Base-by-base conservation (phyloP, 495 filamentous ascomycete genomes). In the Daldinia decipiens region DNA sequence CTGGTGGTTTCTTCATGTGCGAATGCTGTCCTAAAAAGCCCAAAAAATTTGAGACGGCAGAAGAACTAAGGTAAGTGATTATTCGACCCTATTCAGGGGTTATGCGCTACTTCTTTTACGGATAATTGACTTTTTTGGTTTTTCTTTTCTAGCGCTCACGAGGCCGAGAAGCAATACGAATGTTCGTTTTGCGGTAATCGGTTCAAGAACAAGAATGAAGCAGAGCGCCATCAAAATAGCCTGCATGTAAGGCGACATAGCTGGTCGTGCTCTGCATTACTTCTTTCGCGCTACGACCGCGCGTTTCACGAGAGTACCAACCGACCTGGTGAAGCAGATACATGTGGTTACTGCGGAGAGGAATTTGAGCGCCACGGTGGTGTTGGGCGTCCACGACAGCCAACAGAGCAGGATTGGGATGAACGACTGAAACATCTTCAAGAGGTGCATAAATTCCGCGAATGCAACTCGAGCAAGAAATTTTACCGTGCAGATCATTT, bases 141-240 rank as follows among this genome's bases (percentile, higher is more conserved):
- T 47, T 74, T 21, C 52, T 59, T 65, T 47, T 51, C 5, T 64
- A 88, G 86, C 70, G 78, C 79, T 9, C 95, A 99, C 74, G 91
- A 94, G 73, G 89, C 91, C 70, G 95, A 99, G 76, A 99, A 98
- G 78, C 96, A 99, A 79, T 98, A 98, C 79, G 89, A 89, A 59
- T 99, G 95, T 77, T 84, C 88, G 17, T 98, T 91, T 79, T 99
- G 95, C 78, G 89, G 90, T 45, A 98, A 98, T 78, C 88, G 94
- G 21, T 99, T 99, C 85, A 99, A 99, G 80, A 99, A 99, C 82
- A 99, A 99, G 79, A 99, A 99, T 69, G 95, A 99, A 82, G 95
- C 95, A 5, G 95, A 99, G 78, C 88, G 95, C 17, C 95, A 99
- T 77, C 95, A 98, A 76, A 99, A 98, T 68, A 97, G 93, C 1